Conservation (phyloP, 2,329 filamentous ascomycete species). For the Phyllosticta citribraziliensis region DNA sequence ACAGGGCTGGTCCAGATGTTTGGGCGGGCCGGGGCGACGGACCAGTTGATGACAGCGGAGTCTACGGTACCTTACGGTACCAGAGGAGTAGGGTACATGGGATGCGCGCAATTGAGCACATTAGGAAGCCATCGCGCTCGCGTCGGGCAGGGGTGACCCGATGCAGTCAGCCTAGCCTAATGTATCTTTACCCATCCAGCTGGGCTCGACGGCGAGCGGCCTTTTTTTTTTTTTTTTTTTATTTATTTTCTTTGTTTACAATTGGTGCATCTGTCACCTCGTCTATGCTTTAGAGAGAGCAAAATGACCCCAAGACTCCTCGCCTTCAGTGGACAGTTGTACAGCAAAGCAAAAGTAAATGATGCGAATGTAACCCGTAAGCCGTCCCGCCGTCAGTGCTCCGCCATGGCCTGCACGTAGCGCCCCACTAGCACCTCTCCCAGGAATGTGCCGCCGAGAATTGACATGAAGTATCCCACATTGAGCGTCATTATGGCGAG, state of each 20-base stretch:
- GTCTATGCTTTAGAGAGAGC: background rate
- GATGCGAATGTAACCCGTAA: background rate
- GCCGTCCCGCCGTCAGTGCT: background rate
- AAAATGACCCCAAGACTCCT: background rate
- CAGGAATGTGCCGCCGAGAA: conserved; percentile 72
- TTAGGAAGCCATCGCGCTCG: conserved; percentile 4
- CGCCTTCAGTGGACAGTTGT: conserved; percentile 17
- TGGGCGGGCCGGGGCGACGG: background rate
- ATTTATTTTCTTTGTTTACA: background rate
- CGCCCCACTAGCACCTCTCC: conserved; percentile 74
- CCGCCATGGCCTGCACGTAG: conserved; percentile 36
- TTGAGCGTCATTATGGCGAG: conserved; percentile 86
- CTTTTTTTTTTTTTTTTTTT: background rate
- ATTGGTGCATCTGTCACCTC: background rate
- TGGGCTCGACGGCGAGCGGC: background rate
- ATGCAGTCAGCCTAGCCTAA: background rate
- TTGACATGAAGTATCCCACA: conserved; percentile 71
- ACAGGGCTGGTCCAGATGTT: background rate
- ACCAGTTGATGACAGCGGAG: background rate
- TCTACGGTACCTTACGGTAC: too few species aligned
- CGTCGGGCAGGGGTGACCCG: background rate
- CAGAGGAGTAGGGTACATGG: background rate
- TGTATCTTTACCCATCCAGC: background rate
- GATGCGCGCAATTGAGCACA: conserved; percentile 12
- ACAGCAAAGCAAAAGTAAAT: background rate